These are phyloP conservation scores for Mucor saturninus DNA, from an alignment of 371 early-diverging fungal species.

Conservation along the genomic window DNA sequence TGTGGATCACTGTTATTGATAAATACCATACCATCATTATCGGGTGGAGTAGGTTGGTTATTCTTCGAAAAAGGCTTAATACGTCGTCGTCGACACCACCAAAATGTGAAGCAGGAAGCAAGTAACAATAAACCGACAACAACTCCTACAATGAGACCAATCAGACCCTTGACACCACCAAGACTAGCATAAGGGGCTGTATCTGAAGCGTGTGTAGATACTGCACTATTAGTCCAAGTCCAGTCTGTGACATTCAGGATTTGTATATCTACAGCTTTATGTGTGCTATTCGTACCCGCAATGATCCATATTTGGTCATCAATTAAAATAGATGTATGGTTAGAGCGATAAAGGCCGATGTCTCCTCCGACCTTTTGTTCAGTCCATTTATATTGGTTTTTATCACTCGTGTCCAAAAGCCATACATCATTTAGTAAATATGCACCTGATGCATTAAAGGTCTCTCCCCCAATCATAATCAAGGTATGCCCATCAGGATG, in stretches of 20 bases:
- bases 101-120: not conserved
- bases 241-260: slow-evolving; percentile 28
- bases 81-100: slow-evolving; percentile 12
- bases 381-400: slow-evolving; percentile 20
- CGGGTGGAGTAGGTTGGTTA: not conserved
- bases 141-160: slow-evolving; percentile 25
- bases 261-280: slow-evolving; percentile 36
- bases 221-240: slow-evolving; percentile 22
- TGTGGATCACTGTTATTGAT: not conserved
- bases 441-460: slow-evolving; percentile 23
- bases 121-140: slow-evolving; percentile 5
- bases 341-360: slow-evolving; percentile 26
- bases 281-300: slow-evolving; percentile 29
- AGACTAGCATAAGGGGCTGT: slow-evolving; percentile 5
- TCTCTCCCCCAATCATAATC: slow-evolving; percentile 31
- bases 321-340: slow-evolving; percentile 34
- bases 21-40: not conserved
- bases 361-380: slow-evolving; percentile 11
- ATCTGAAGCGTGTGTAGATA: not conserved
- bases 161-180: slow-evolving; percentile 25
- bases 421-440: slow-evolving; percentile 30
- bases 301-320: slow-evolving; percentile 30
- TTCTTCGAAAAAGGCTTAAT: slow-evolving; percentile 7
- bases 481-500: slow-evolving; percentile 33
- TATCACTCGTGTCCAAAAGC: slow-evolving; percentile 23